phyloP scores from a whole-genome alignment of 1,284 basidiomycete genomes.

The Sanguinoderma infundibulare region DNA sequence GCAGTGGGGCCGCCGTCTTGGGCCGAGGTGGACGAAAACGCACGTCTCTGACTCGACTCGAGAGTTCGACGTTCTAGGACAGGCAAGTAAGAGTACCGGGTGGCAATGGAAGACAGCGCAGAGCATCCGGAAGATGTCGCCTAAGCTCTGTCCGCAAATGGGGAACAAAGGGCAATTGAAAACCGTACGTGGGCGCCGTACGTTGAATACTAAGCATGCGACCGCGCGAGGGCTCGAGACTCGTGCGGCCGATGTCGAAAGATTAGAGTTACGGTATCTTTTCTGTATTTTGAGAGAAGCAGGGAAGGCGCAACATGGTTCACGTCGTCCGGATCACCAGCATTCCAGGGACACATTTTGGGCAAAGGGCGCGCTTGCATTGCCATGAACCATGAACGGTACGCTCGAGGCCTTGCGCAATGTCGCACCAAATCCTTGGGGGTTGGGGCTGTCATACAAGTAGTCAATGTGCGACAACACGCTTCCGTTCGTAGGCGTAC shows the following conservation, averaged over 20 bases:
- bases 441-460: not conserved
- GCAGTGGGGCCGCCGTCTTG: not conserved
- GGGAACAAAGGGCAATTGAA: constrained; percentile 7
- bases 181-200: constrained; percentile 6
- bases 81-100: not conserved
- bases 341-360: constrained; percentile 16
- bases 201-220: constrained; percentile 9
- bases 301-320: constrained; percentile 10
- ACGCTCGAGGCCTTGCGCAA: not conserved
- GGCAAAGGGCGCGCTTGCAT: not conserved
- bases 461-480: not conserved
- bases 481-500: not conserved
- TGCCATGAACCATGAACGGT: not conserved
- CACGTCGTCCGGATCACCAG: constrained; percentile 25
- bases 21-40: not conserved
- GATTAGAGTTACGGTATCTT: constrained; percentile 17
- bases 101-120: not conserved
- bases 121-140: constrained; percentile 3
- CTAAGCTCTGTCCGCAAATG: constrained; percentile 3
- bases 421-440: not conserved
- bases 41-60: not conserved
- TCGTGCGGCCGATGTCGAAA: constrained; percentile 11
- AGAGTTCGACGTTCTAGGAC: not conserved
- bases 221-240: not conserved
- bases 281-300: not conserved